Conservation (phyloP, 441 rosid genomes). For the Flueggea neowawraea region DNA sequence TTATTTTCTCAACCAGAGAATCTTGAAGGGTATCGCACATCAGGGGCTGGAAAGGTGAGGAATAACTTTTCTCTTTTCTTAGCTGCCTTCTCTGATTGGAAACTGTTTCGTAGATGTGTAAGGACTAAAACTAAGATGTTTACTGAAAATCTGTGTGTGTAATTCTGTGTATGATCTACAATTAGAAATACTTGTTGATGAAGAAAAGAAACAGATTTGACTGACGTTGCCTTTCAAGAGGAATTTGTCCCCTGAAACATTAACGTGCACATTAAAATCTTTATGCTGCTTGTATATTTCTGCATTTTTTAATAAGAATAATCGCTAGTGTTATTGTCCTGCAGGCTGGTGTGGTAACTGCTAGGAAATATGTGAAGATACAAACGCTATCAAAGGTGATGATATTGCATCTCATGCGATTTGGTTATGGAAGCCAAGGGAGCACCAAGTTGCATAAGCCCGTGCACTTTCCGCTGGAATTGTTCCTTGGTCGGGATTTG, state of each 20-base stretch:
- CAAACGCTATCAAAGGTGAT: conserved; percentile 80
- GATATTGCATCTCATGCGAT: conserved; percentile 97
- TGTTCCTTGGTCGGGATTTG: conserved; percentile 60
- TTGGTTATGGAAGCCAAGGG: conserved; percentile 89
- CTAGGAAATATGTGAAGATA: conserved; percentile 78
- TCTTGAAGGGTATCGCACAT: conserved; percentile 87
- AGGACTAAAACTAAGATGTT: too few relatives aligned
- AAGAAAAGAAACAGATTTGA: too few relatives aligned
- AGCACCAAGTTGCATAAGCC: conserved; percentile 88
- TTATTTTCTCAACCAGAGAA: conserved; percentile 75
- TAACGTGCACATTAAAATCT: too few relatives aligned
- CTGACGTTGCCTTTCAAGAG: too few relatives aligned
- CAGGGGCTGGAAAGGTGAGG: conserved; percentile 74
- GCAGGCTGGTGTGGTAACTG: conserved; percentile 82
- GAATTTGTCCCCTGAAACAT: too few relatives aligned
- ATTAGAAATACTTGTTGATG: too few relatives aligned
- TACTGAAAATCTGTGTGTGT: too few relatives aligned
- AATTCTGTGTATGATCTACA: too few relatives aligned
- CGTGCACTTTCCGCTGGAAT: conserved; percentile 79
- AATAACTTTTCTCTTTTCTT: neutral
- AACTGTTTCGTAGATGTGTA: too few relatives aligned
- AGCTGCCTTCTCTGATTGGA: neutral
- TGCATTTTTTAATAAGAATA: neutral
- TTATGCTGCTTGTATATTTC: too few relatives aligned
- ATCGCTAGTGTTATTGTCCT: neutral